phyloP scores from a whole-genome alignment of 306 rosid genomes.

The Quercus aquifolioides region DNA sequence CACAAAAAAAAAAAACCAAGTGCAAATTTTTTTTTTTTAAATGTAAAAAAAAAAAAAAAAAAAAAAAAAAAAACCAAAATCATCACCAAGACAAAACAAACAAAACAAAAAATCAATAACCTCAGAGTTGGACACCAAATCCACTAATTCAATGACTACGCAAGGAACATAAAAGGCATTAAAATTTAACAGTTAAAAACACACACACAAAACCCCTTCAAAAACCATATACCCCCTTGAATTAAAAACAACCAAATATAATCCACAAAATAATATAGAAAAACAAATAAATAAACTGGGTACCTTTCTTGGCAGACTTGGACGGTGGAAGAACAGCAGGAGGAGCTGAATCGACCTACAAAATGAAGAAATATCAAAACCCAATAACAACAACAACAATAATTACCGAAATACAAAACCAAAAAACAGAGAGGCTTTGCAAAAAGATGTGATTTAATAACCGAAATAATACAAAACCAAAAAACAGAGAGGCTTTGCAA shows the following conservation, averaged over 20 bases:
- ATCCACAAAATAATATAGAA: neutral
- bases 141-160: no score
- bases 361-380: neutral
- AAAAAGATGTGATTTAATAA: neutral
- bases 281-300: neutral
- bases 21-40: no score
- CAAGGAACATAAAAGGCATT: neutral
- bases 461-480: neutral
- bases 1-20: neutral
- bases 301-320: slow-evolving; percentile 72
- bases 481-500: neutral
- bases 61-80: neutral
- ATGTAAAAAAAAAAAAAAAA: neutral
- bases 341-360: slow-evolving; percentile 65
- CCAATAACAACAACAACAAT: neutral
- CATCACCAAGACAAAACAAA: neutral
- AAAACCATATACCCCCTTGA: neutral
- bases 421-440: neutral
- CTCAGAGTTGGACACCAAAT: neutral
- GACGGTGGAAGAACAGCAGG: slow-evolving; percentile 44
- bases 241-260: neutral
- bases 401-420: neutral
- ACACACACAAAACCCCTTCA: neutral
- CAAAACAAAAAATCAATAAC: neutral
- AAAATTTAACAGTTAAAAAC: neutral